Evolutionary conservation across 208 protist genomes (phyloP).

Genomic region (Tritrichomonas musculus): DNA sequence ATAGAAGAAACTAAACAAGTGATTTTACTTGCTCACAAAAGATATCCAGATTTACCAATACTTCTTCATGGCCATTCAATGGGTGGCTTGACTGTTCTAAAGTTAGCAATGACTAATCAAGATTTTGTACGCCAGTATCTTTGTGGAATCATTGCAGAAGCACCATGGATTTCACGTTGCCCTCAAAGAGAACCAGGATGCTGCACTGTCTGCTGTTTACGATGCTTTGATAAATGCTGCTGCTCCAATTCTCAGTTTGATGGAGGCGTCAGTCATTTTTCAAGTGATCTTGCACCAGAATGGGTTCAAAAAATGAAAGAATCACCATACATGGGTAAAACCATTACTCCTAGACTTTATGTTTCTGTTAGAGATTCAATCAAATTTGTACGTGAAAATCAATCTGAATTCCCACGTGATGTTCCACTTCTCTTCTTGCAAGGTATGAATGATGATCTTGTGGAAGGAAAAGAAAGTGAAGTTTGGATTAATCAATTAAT

Average conservation of each 20-base stretch:
- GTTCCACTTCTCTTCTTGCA: background rate
- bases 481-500: background rate
- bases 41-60: background rate
- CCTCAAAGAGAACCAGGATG: background rate
- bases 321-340: too few relatives aligned
- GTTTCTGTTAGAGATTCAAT: background rate
- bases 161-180: constrained; percentile 20
- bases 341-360: background rate
- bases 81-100: background rate
- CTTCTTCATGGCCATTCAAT: constrained; percentile 21
- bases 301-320: background rate
- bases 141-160: background rate
- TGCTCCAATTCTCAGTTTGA: background rate
- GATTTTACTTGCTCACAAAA: background rate
- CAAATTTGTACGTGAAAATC: background rate
- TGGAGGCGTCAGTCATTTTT: background rate
- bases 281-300: too few relatives aligned
- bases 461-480: background rate
- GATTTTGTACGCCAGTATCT: background rate
- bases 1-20: background rate
- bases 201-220: background rate
- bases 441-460: background rate
- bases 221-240: background rate
- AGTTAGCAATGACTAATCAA: background rate
- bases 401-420: background rate